Evolutionary conservation across 2,329 filamentous ascomycete species (phyloP).

Genomic region (Teratosphaeria gauchensis): DNA sequence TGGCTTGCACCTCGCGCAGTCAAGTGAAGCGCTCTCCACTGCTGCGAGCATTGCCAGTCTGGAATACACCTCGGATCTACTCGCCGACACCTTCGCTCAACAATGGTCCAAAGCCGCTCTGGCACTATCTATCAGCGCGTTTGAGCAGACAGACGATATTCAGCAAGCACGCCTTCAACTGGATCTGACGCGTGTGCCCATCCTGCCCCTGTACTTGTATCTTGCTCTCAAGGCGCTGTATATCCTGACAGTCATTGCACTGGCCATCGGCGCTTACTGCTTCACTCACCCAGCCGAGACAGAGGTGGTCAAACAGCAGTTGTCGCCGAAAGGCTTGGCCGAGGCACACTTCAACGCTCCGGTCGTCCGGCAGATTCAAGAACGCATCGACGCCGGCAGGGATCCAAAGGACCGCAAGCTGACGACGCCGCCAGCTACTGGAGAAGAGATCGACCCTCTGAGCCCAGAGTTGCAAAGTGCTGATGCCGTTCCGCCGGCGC

Average conservation of each 20-base stretch:
- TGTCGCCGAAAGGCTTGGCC: slow-evolving; percentile 2
- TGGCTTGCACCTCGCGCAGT: neutral
- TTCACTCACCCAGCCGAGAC: slow-evolving; percentile 5
- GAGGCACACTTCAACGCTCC: neutral
- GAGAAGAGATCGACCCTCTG: neutral
- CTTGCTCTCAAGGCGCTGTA: slow-evolving; percentile 1
- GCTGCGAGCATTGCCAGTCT: neutral
- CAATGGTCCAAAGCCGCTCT: no score
- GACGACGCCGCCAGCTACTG: neutral
- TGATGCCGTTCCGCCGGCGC: neutral
- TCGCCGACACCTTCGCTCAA: no score
- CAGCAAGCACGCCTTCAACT: no score
- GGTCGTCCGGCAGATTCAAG: neutral
- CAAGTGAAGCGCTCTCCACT: neutral
- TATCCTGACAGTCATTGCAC: slow-evolving; percentile 1
- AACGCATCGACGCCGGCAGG: neutral
- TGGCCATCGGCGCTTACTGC: slow-evolving; percentile 4
- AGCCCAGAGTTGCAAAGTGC: no score
- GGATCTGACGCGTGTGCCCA: no score
- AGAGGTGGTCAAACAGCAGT: slow-evolving; percentile 2
- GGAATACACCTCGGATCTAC: neutral
- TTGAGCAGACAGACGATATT: no score
- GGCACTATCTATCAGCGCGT: no score
- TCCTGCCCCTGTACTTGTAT: neutral
- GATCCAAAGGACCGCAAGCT: neutral